Evolutionary conservation across 192 early-diverging fungal genomes (phyloP), one percentile per base, ranked within the genome.

Genomic region (Phlyctochytrium planicorne): DNA sequence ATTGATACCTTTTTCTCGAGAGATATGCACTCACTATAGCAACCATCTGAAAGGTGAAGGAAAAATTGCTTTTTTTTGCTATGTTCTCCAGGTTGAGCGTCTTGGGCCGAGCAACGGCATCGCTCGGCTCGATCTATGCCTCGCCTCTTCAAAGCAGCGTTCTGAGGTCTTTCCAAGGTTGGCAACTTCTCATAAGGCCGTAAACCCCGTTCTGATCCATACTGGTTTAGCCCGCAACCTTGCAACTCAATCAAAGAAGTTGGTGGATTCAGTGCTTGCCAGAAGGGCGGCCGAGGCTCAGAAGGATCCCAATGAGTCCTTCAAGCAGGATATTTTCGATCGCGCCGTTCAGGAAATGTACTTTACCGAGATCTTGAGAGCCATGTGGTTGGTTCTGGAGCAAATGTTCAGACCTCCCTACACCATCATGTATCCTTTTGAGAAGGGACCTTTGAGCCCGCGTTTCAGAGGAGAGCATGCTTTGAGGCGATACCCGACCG

Each of bases 391-490:
- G 10, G 94, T 94, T 29, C 60, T 93, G 10, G 94, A 96, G 82
- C 88, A 94, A 63, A 92, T 95, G 75, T 92, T 98, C 89, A 89
- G 93, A 55, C 90, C 93, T 60, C 93, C 96, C 14, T 98, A 95
- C 78, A 98, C 96, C 17, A 90, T 98, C 67, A 91, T 91, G 80
- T 98, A 98, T 74, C 96, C 96, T 27, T 89, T 84, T 66, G 96
- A 98, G 75, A 98, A 98, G 85, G 96, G 94, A 3, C 88, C 93
- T 17, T 68, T 98, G 53, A 90, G 88, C 55, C 93, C 96, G 36
- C 80, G 96, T 57, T 98, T 98, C 88, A 86, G 96, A 59, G 96
- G 96, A 25, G 96, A 98, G 82, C 96, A 98, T 76, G 94, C 96
- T 16, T 75, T 98, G 59, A 85, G 96, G 67, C 83, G 96, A 66